These are phyloP conservation scores for Dendrocalamus latiflorus DNA, from an alignment of 202 grass and related monocot species.

Conservation along the genomic window DNA sequence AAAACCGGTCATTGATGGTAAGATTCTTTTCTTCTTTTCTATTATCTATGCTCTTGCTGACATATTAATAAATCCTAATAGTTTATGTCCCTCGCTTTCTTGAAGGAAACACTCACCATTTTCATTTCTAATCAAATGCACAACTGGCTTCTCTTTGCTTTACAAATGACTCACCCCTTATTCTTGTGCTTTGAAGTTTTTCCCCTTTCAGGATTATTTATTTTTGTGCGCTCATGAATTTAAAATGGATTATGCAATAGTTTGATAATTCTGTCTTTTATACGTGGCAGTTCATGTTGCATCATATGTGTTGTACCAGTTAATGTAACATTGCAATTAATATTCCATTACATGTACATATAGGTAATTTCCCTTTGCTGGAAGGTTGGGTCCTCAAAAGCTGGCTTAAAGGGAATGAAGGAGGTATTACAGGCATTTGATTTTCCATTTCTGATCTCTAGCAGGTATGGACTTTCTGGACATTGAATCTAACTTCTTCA, in stretches of 20 bases:
- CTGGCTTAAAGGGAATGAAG: slow-evolving; percentile 34
- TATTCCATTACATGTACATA: background rate
- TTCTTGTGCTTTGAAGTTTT: background rate
- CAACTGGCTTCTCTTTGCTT: background rate
- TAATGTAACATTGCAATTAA: background rate
- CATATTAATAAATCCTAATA: background rate
- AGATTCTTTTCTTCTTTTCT: slow-evolving; percentile 17
- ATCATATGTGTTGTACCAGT: background rate
- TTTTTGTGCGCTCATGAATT: background rate
- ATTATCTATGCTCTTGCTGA: background rate
- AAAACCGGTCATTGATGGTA: slow-evolving; percentile 47
- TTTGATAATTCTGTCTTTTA: background rate
- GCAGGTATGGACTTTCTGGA: background rate
- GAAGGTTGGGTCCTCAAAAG: slow-evolving; percentile 35
- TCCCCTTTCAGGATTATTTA: background rate
- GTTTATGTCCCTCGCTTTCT: background rate
- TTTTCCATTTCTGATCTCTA: background rate
- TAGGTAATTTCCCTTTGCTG: slow-evolving; percentile 38
- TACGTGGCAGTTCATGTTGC: background rate
- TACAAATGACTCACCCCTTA: background rate
- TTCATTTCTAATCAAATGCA: background rate
- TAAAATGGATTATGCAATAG: background rate
- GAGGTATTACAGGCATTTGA: slow-evolving; percentile 17
- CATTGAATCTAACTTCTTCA: background rate
- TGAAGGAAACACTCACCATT: background rate